Evolutionary conservation across 495 filamentous ascomycete species (phyloP).

Genomic region (Neurospora sp.): DNA sequence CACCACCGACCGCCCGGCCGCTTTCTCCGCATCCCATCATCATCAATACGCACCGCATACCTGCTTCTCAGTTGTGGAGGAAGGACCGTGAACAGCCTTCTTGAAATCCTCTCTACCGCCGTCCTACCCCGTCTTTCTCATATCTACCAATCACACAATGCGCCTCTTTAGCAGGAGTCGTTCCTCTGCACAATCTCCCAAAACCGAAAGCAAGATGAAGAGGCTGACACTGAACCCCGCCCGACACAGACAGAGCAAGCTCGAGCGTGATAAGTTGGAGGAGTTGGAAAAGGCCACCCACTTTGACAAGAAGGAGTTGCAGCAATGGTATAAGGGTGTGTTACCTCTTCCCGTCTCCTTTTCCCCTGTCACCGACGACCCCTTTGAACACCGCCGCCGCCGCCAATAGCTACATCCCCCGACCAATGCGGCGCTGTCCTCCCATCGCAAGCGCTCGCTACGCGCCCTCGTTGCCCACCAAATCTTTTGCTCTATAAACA

Average conservation of each 20-base stretch:
- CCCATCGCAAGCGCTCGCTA: neutral
- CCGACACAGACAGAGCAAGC: slow-evolving; percentile 69
- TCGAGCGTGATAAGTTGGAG: slow-evolving; percentile 85
- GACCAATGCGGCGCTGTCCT: too few relatives aligned
- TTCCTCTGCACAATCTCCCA: neutral
- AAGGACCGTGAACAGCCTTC: neutral
- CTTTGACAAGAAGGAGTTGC: slow-evolving; percentile 99
- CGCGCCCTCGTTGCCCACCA: neutral
- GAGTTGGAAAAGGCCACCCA: slow-evolving; percentile 94
- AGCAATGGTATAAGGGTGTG: slow-evolving; percentile 99
- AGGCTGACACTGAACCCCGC: slow-evolving; percentile 3
- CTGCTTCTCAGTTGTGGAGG: neutral
- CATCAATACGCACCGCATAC: neutral
- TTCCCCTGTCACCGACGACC: neutral
- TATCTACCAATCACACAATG: neutral
- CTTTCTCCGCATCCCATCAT: neutral
- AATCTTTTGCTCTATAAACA: neutral
- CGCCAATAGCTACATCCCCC: neutral
- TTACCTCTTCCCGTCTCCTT: neutral
- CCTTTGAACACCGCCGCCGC: neutral
- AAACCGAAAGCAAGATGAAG: neutral
- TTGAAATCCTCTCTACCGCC: neutral
- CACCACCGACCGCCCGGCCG: neutral
- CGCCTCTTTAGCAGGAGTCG: neutral
- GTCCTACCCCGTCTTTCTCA: neutral